A percentile compares a stretch with the other conserved stretches of the same genome.
Conservation (phyloP, 345 rosid species). For the Eucalyptus regnans region DNA sequence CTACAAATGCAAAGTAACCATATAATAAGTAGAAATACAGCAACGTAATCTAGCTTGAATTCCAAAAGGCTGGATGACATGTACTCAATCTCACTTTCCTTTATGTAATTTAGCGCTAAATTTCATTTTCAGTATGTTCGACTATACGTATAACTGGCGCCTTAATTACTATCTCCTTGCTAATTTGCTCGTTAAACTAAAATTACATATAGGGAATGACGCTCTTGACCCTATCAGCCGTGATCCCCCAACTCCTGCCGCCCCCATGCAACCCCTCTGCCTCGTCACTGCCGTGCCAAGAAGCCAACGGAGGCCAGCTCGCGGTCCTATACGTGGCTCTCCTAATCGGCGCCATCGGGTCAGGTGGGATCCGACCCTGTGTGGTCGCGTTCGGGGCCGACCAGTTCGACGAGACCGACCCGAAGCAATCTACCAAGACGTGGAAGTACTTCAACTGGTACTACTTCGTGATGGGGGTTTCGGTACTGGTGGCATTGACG, state of each 20-base stretch:
- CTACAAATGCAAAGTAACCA: not conserved
- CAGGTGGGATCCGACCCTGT: slow-evolving; percentile 94
- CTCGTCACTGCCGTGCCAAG: slow-evolving; percentile 26
- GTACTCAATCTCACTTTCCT: not conserved
- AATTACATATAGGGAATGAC: slow-evolving; percentile 52
- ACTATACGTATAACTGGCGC: not conserved
- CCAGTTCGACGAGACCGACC: slow-evolving; percentile 38
- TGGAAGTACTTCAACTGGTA: slow-evolving; percentile 91
- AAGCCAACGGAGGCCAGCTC: slow-evolving; percentile 37
- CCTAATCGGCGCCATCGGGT: slow-evolving; percentile 58
- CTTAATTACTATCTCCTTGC: not conserved
- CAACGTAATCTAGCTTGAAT: not conserved
- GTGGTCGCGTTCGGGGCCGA: slow-evolving; percentile 89
- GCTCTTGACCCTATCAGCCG: slow-evolving; percentile 57
- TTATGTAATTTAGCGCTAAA: not conserved
- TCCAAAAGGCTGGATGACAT: not conserved
- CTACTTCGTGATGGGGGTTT: slow-evolving; percentile 75
- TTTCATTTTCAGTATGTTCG: not conserved
- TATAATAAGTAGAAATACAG: not conserved
- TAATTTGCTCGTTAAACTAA: not conserved
- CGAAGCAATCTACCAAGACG: slow-evolving; percentile 40
- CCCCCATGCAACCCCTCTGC: slow-evolving; percentile 47
- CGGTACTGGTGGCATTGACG: slow-evolving; percentile 59
- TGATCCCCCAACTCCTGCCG: slow-evolving; percentile 60
- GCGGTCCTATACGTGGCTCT: slow-evolving; percentile 51